phyloP scores from a whole-genome alignment of 106 monocot species.

The Ottelia alismoides region DNA sequence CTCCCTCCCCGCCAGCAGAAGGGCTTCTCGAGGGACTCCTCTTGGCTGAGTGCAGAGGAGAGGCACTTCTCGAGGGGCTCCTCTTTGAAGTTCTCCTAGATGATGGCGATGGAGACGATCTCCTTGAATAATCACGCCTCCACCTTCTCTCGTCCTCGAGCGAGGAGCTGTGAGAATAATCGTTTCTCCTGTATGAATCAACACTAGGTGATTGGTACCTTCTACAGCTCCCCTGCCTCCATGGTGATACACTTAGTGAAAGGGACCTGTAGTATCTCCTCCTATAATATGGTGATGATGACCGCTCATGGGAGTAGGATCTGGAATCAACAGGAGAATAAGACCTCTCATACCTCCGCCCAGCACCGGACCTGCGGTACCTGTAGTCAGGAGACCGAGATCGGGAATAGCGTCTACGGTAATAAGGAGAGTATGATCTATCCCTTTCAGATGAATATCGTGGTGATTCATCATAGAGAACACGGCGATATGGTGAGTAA shows the following conservation, averaged over 20 bases:
- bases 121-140: no score
- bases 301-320: constrained; percentile 17
- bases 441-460: constrained; percentile 27
- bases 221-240: no score
- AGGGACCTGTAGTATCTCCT: constrained; percentile 6
- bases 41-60: constrained; percentile 3
- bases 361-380: constrained; percentile 9
- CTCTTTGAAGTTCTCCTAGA: constrained; percentile 2
- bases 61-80: constrained; percentile 23
- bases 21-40: constrained; percentile 8
- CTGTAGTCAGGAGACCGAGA: constrained; percentile 2
- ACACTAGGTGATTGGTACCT: no score
- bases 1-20: constrained; percentile 2
- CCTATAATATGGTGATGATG: constrained; percentile 24
- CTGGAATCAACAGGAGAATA: constrained; percentile 35
- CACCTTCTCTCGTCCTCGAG: constrained; percentile 11
- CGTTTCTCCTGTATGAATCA: no score
- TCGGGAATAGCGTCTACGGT: constrained; percentile 5
- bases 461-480: constrained; percentile 10
- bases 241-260: constrained; percentile 21
- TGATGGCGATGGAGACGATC: no score
- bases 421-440: constrained; percentile 21
- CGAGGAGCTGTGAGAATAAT: constrained; percentile 16
- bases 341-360: constrained; percentile 12
- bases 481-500: constrained; percentile 22